Evolutionary conservation across 352 stramenopile genomes (phyloP).

Genomic region (Phytophthora sansomeana): DNA sequence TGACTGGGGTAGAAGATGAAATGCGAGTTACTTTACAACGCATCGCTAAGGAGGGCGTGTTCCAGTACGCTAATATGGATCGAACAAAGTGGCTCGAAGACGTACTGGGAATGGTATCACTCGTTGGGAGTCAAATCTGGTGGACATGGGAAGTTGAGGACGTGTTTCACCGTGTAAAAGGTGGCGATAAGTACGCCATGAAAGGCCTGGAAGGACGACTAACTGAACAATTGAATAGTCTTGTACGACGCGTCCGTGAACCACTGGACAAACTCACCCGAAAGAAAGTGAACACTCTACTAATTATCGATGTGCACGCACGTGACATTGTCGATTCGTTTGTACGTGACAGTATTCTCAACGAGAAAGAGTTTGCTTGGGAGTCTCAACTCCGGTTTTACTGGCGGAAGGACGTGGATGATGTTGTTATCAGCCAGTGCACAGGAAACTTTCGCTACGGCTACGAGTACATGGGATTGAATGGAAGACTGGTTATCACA

Average conservation of each 20-base stretch:
- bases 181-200: slow-evolving; percentile 94
- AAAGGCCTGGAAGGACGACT: slow-evolving; percentile 93
- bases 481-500: slow-evolving; percentile 93
- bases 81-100: slow-evolving; percentile 90
- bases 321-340: slow-evolving; percentile 93
- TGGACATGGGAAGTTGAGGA: slow-evolving; percentile 96
- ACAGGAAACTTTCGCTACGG: slow-evolving; percentile 93
- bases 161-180: slow-evolving; percentile 90
- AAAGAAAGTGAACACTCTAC: slow-evolving; percentile 94
- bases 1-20: slow-evolving; percentile 92
- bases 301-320: slow-evolving; percentile 93
- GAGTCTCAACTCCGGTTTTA: slow-evolving; percentile 92
- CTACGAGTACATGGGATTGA: slow-evolving; percentile 95
- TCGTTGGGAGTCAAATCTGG: slow-evolving; percentile 94
- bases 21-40: slow-evolving; percentile 89
- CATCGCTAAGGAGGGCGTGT: slow-evolving; percentile 95
- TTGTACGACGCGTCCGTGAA: slow-evolving; percentile 92
- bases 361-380: slow-evolving; percentile 93
- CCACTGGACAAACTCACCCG: slow-evolving; percentile 83
- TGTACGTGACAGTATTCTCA: slow-evolving; percentile 89
- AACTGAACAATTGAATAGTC: slow-evolving; percentile 90
- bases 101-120: slow-evolving; percentile 92
- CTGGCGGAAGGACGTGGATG: slow-evolving; percentile 91
- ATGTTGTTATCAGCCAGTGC: slow-evolving; percentile 92
- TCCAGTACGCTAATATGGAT: slow-evolving; percentile 90